Conservation (phyloP, 2,329 filamentous ascomycete species). For the Dissoconium aciculare region DNA sequence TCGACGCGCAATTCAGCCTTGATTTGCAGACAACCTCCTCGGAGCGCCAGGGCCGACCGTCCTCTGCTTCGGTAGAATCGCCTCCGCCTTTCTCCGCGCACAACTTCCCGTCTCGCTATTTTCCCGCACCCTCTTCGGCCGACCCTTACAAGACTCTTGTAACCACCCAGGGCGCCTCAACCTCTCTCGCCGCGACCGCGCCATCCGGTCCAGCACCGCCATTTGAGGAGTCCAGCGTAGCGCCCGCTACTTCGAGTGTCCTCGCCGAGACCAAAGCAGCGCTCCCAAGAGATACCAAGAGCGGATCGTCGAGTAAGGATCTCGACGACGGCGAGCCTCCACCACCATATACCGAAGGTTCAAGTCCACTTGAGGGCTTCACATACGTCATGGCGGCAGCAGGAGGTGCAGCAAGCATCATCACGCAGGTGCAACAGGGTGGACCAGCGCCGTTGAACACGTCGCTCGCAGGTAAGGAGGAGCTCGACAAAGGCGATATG, state of each 20-base stretch:
- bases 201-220: slow-evolving; percentile 32
- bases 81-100: slow-evolving; percentile 52
- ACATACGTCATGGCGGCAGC: slow-evolving; percentile 96
- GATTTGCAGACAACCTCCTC: slow-evolving; percentile 6
- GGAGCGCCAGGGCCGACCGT: slow-evolving; percentile 14
- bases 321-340: slow-evolving; percentile 77
- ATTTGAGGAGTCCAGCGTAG: slow-evolving; percentile 24
- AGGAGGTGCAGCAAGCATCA: slow-evolving; percentile 93
- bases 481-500: no score
- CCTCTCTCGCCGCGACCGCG: slow-evolving; percentile 36
- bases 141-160: slow-evolving; percentile 33
- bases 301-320: slow-evolving; percentile 55
- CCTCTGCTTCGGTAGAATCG: slow-evolving; percentile 34
- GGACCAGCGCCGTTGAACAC: slow-evolving; percentile 74
- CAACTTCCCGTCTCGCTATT: slow-evolving; percentile 48
- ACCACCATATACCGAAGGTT: slow-evolving; percentile 89
- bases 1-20: slow-evolving; percentile 19
- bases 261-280: slow-evolving; percentile 69
- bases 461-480: slow-evolving; percentile 55
- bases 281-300: slow-evolving; percentile 68
- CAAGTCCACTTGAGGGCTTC: slow-evolving; percentile 81
- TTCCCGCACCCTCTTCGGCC: slow-evolving; percentile 33
- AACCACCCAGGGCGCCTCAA: slow-evolving; percentile 18
- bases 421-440: slow-evolving; percentile 95
- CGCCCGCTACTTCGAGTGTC: slow-evolving; percentile 36